A percentile compares a stretch with the other conserved stretches of the same genome.
Conservation (phyloP, 1,284 basidiomycete genomes). For the Cryptococcus sp. region DNA sequence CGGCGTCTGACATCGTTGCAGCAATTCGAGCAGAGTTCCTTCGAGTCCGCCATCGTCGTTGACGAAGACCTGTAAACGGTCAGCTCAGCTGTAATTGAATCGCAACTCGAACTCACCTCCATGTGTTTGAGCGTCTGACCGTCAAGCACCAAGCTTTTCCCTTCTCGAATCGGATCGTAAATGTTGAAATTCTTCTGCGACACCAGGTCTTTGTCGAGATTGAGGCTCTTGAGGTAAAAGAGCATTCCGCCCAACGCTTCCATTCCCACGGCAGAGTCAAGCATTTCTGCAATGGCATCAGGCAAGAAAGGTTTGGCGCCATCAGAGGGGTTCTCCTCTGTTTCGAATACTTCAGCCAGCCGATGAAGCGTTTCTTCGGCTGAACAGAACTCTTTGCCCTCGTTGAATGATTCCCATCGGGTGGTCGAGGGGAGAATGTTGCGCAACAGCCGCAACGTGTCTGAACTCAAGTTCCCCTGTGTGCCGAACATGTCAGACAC, state of each 20-base stretch:
- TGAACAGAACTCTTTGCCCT: constrained; percentile 75
- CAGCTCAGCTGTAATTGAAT: background rate
- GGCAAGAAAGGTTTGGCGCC: constrained; percentile 62
- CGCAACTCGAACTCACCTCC: constrained; percentile 61
- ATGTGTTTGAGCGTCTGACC: constrained; percentile 92
- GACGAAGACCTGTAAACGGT: constrained; percentile 64
- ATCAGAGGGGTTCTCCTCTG: constrained; percentile 56
- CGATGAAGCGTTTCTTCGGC: constrained; percentile 71
- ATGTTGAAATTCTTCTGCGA: constrained; percentile 95
- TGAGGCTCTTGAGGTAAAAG: constrained; percentile 87
- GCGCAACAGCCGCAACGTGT: constrained; percentile 78
- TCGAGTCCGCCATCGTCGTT: constrained; percentile 91
- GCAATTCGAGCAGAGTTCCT: constrained; percentile 77
- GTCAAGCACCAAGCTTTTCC: constrained; percentile 79
- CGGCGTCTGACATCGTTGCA: constrained; percentile 84
- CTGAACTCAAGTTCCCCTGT: constrained; percentile 78
- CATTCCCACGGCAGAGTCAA: constrained; percentile 66
- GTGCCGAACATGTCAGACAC: constrained; percentile 30
- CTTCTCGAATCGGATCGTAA: constrained; percentile 88
- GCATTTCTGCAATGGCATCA: constrained; percentile 70
- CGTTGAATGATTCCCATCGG: constrained; percentile 78
- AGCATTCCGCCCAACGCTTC: constrained; percentile 85
- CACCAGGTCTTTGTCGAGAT: constrained; percentile 89
- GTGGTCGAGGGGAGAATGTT: constrained; percentile 73
- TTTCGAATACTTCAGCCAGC: constrained; percentile 66